These are phyloP conservation scores for Neckera pumila DNA, from an alignment of 225 moss, liverwort and hornwort species.

Conservation along the genomic window DNA sequence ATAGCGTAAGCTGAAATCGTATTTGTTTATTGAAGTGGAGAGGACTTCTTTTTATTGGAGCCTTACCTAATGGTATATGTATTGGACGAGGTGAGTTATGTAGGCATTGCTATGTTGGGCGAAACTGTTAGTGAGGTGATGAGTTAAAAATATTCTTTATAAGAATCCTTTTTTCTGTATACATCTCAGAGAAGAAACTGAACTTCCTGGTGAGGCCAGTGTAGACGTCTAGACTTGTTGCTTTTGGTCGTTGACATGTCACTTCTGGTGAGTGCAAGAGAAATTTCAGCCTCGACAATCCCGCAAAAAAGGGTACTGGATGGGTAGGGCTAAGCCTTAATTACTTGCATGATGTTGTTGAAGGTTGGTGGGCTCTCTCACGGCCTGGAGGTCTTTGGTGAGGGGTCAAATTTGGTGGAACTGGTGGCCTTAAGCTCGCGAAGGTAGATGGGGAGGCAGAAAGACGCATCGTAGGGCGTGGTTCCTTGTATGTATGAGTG, in stretches of 20 bases:
- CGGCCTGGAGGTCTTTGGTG: constrained; percentile 99
- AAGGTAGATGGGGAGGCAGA: constrained; percentile 97
- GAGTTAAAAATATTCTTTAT: not conserved
- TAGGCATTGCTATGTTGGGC: not conserved
- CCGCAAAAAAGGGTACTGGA: constrained; percentile 26
- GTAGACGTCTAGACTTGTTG: not conserved
- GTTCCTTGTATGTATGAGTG: constrained; percentile 92
- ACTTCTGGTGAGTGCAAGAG: constrained; percentile 44
- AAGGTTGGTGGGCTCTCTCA: constrained; percentile 99
- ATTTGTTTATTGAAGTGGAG: not conserved
- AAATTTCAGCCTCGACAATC: constrained; percentile 48
- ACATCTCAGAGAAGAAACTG: not conserved
- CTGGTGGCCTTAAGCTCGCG: constrained; percentile 99
- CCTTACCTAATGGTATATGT: not conserved
- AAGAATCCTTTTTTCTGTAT: not conserved
- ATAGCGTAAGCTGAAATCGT: not conserved
- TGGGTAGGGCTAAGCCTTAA: constrained; percentile 96
- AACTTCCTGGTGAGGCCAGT: not conserved
- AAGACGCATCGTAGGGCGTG: constrained; percentile 99
- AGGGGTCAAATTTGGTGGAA: constrained; percentile 96
- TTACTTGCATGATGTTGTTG: constrained; percentile 99
- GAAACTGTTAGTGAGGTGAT: not conserved
- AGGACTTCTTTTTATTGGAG: not conserved
- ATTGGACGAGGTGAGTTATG: not conserved
- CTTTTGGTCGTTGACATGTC: constrained; percentile 10